Evolutionary conservation across 164 flowering plant genomes (phyloP).

Genomic region (Umbilicus rupestris): DNA sequence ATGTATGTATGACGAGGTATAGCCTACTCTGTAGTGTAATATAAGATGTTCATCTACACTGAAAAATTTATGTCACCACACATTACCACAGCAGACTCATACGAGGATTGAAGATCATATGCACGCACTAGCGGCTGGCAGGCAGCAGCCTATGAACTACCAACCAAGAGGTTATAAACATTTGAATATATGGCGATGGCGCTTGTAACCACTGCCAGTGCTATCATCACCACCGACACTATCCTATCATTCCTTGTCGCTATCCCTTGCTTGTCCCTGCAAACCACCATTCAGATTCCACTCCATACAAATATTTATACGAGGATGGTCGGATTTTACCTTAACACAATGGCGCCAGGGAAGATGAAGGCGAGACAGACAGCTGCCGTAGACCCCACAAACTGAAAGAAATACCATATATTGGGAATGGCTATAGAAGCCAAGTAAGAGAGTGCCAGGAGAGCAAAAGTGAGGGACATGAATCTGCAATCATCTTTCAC

Average conservation of each 20-base stretch:
- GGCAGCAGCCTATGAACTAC: not conserved
- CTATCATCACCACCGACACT: conserved; percentile 45
- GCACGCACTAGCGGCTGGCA: not conserved
- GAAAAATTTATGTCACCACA: not conserved
- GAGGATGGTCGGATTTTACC: conserved; percentile 28
- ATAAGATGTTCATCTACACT: no score
- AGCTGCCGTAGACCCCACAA: conserved; percentile 70
- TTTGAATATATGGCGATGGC: conserved; percentile 62
- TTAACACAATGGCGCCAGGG: conserved; percentile 75
- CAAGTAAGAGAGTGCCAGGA: conserved; percentile 36
- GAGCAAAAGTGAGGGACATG: conserved; percentile 28
- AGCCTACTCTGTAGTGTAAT: no score
- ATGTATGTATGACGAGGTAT: no score
- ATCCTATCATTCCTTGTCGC: conserved; percentile 56
- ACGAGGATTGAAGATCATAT: not conserved
- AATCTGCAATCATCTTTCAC: conserved; percentile 41
- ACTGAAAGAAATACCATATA: conserved; percentile 87
- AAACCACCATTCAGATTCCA: not conserved
- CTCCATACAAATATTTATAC: not conserved
- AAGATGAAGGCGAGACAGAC: conserved; percentile 72
- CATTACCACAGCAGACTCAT: not conserved
- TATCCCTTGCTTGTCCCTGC: conserved; percentile 72
- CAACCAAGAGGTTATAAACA: conserved; percentile 22
- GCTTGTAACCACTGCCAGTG: conserved; percentile 61
- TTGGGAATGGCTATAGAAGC: conserved; percentile 66